Conservation (phyloP, 2,329 filamentous ascomycete genomes). For the Chrysosphaeria jannelii region DNA sequence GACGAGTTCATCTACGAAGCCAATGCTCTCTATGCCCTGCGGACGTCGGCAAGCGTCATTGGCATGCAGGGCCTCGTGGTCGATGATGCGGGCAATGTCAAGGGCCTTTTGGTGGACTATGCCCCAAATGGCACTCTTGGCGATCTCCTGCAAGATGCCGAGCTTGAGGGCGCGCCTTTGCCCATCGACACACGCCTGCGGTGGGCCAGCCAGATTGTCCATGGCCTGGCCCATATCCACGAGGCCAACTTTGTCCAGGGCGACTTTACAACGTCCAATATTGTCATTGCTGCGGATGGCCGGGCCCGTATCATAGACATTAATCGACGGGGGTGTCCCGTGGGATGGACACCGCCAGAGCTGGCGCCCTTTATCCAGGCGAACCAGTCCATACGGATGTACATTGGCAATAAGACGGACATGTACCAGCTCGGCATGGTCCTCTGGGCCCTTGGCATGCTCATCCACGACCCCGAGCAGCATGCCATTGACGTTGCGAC, state of each 20-base stretch:
- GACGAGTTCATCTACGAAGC: conserved; percentile 96
- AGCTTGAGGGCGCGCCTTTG: no score
- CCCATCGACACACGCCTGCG: conserved; percentile 33
- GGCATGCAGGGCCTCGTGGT: conserved; percentile 67
- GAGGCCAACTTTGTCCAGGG: conserved; percentile 92
- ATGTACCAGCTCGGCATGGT: conserved; percentile 94
- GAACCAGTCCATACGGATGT: conserved; percentile 79
- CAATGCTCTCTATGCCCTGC: conserved; percentile 62
- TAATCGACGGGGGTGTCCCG: conserved; percentile 84
- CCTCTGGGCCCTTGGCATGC: conserved; percentile 65
- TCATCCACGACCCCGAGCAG: conserved; percentile 70
- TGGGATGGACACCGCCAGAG: conserved; percentile 93
- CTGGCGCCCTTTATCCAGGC: conserved; percentile 60
- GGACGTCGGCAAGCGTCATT: conserved; percentile 48
- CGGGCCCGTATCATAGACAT: conserved; percentile 96
- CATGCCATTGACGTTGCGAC: conserved; percentile 24
- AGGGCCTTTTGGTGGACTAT: conserved; percentile 69
- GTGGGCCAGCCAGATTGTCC: conserved; percentile 79
- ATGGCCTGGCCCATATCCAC: conserved; percentile 73
- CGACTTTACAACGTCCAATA: conserved; percentile 90
- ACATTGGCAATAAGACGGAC: conserved; percentile 93
- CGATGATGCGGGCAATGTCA: conserved; percentile 49
- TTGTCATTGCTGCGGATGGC: conserved; percentile 61
- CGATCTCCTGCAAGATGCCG: no score
- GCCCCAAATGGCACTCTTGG: conserved; percentile 68